phyloP scores from a whole-genome alignment of 1,284 basidiomycete genomes.

The Puccinia horiana region DNA sequence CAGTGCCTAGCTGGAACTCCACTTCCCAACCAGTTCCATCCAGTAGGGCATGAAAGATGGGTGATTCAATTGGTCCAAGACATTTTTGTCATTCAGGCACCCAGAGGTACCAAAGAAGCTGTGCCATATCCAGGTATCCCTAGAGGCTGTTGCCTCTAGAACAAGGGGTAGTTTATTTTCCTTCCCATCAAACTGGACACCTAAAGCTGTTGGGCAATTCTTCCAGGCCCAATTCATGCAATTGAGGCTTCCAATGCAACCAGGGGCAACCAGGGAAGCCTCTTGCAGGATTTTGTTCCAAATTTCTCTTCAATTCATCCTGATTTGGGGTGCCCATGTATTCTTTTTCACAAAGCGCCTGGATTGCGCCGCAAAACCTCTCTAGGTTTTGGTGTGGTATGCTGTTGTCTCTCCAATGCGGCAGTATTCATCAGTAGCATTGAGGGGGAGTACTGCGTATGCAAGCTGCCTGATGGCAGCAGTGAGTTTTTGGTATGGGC shows the following conservation, averaged over 20 bases:
- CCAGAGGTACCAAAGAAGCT: conserved; percentile 9
- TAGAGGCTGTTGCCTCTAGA: neutral
- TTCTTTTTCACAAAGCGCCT: neutral
- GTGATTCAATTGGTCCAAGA: neutral
- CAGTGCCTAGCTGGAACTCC: neutral
- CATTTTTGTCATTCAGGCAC: conserved; percentile 30
- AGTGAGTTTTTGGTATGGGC: conserved; percentile 16
- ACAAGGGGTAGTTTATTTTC: conserved; percentile 13
- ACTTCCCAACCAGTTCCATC: neutral
- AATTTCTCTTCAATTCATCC: no score
- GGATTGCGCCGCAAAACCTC: neutral
- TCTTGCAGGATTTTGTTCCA: no score
- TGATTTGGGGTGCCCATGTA: no score
- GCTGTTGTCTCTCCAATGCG: conserved; percentile 13
- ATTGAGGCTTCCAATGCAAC: no score
- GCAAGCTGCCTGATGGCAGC: neutral
- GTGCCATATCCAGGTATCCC: conserved; percentile 23
- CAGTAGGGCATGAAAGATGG: neutral
- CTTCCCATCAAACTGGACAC: conserved; percentile 15
- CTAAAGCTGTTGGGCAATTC: no score
- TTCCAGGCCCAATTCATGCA: no score
- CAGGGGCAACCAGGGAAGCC: no score
- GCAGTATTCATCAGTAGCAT: conserved; percentile 25
- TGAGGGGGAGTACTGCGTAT: neutral
- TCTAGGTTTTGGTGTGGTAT: neutral